Evolutionary conservation across 2,329 filamentous ascomycete genomes (phyloP), one percentile per base, ranked within the genome.

Genomic region (Fusarium sp.): DNA sequence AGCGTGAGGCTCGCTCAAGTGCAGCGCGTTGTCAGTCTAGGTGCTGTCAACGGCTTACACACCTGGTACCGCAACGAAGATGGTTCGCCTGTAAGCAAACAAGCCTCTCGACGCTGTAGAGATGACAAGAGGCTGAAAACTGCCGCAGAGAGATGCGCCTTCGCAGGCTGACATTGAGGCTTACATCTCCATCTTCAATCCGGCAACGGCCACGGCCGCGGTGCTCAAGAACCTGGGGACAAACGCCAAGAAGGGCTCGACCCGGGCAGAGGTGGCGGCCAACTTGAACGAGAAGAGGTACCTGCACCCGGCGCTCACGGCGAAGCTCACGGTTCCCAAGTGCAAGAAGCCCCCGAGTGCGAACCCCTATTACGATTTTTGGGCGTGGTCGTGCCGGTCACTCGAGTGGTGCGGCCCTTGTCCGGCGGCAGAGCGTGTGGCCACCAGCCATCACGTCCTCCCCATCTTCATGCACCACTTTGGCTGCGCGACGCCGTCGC

Each of bases 381-480:
- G 92, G 88, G 84, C 85, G 29, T 93, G 92, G 89, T 88, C 89
- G 1, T 91, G 89, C 76, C 87, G 88, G 31, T 87, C 87, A 69
- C 85, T 95, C 9, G 89, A 92, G 81, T 93, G 91, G 91, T 88
- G 87, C 59, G 91, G 92, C 2, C 90, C 92, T 4, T 83, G 88
- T 78, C 81, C 84, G 16, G 82, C 83, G 38, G 89, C 91, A 4
- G 85, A 85, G 18, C 82, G 85, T 29, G 86, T 88, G 5, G 86
- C 85, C 62, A 87, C 86, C 68, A 89, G 88, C 59, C 93, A 95
- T 82, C 92, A 93, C 75, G 85, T 94, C 8, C 86, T 95, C 10
- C 93, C 93, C 3, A 85, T 95, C 20, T 86, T 94, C 65, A 95
- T 94, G 87, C 93, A 95, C 82, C 93, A 95, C 81, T 95, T 95